These are phyloP conservation scores for Oropetium thomaeum DNA, from an alignment of 176 grass and related monocot genomes.

Conservation along the genomic window DNA sequence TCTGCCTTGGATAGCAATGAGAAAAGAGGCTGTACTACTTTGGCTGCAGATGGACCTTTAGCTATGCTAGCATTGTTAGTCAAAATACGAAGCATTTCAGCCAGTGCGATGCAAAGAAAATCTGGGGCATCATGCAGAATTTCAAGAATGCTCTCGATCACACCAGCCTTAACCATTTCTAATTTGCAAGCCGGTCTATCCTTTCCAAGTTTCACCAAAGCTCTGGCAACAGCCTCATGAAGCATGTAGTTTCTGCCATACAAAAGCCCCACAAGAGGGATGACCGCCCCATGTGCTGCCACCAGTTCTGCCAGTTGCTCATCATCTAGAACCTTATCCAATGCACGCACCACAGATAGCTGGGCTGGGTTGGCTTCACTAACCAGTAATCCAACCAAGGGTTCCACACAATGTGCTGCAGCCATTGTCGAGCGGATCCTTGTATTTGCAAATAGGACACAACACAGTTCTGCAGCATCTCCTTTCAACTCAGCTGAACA, in stretches of 20 bases:
- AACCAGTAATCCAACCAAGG: slow-evolving; percentile 78
- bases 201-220: slow-evolving; percentile 92
- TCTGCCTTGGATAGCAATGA: slow-evolving; percentile 77
- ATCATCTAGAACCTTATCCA: slow-evolving; percentile 97
- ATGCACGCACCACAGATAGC: slow-evolving; percentile 91
- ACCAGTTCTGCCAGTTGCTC: slow-evolving; percentile 91
- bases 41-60: slow-evolving; percentile 94
- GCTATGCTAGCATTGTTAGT: slow-evolving; percentile 97
- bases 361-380: slow-evolving; percentile 79
- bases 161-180: slow-evolving; percentile 97
- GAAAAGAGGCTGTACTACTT: slow-evolving; percentile 93
- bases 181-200: slow-evolving; percentile 94
- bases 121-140: slow-evolving; percentile 94
- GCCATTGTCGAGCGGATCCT: slow-evolving; percentile 94
- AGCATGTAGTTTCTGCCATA: slow-evolving; percentile 90
- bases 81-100: slow-evolving; percentile 95
- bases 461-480: slow-evolving; percentile 91
- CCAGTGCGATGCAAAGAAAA: slow-evolving; percentile 87
- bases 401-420: slow-evolving; percentile 91
- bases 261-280: slow-evolving; percentile 89
- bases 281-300: slow-evolving; percentile 78
- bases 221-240: slow-evolving; percentile 87
- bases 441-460: slow-evolving; percentile 92
- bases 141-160: slow-evolving; percentile 93
- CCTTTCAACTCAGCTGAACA: slow-evolving; percentile 96